Evolutionary conservation across 2,329 filamentous ascomycete species (phyloP), one percentile per base, ranked within the genome.

Genomic region (Aureobasidium uvarum): DNA sequence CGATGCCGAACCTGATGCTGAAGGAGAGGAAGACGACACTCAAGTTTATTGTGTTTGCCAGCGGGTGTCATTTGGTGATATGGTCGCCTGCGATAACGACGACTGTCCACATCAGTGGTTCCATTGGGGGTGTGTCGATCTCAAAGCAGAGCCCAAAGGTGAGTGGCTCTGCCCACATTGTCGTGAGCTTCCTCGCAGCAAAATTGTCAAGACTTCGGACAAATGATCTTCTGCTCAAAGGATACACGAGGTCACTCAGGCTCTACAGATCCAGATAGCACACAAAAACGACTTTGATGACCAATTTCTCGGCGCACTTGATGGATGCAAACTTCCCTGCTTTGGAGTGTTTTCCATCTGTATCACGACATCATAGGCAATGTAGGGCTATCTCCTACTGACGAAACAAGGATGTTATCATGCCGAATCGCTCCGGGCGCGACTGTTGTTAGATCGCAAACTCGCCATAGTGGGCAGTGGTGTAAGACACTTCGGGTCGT

Each of bases 81-180:
- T 95, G 91, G 90, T 95, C 68, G 91, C 90, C 36, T 95, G 91
- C 79, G 91, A 95, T 79, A 94, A 94, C 75, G 86, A 89, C 66
- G 84, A 88, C 69, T 95, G 91, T 77, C 86, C 87, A 54, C 90
- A 86, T 73, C 90, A 95, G 78, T 95, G 91, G 91, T 95, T 95
- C 76, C 91, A 95, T 78, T 95, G 90, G 89, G 86, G 78, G 66
- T 83, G 81, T 68, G 80, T 83, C 58, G 78, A 78, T 33, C 77
- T 83, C 68, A 80, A 80, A 67, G 76, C 79, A 70, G 80, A 82
- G 72, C 81, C 81, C 4, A 74, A 77, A 64, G 81, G 80, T 16
- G 79, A 82, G 68, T 83, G 81, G 81, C 73, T 83, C 45, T 83
- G 81, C 73, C 79, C 80, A 23, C 69, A 70, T 48, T 77, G 76